phyloP scores from a whole-genome alignment of 2,329 filamentous ascomycete genomes.

The Neonectria magnoliae region DNA sequence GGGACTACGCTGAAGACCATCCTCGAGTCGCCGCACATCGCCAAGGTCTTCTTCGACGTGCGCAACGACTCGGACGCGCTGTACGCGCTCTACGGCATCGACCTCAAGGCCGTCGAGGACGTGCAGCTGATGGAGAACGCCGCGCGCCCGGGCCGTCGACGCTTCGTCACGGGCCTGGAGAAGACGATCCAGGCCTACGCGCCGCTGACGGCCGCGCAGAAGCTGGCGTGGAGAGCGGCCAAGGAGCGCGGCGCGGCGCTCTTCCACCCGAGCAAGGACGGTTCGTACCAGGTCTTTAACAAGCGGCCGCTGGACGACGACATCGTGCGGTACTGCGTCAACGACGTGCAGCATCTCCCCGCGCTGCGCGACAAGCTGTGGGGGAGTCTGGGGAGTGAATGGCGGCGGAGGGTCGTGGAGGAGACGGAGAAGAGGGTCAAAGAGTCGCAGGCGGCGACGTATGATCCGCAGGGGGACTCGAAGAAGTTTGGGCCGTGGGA shows the following conservation, averaged over 20 bases:
- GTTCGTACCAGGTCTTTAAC: slow-evolving; percentile 59
- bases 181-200: slow-evolving; percentile 6
- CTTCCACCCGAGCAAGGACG: slow-evolving; percentile 55
- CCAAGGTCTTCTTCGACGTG: slow-evolving; percentile 68
- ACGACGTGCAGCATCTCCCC: slow-evolving; percentile 57
- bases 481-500: slow-evolving; percentile 16
- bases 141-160: neutral
- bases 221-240: slow-evolving; percentile 39
- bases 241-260: slow-evolving; percentile 52
- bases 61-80: slow-evolving; percentile 68
- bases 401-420: slow-evolving; percentile 36
- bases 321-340: slow-evolving; percentile 56
- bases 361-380: slow-evolving; percentile 45
- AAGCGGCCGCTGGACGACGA: slow-evolving; percentile 53
- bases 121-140: slow-evolving; percentile 66
- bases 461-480: slow-evolving; percentile 11
- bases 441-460: slow-evolving; percentile 43
- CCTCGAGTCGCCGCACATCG: slow-evolving; percentile 4
- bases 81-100: slow-evolving; percentile 55
- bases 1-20: slow-evolving; percentile 12
- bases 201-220: slow-evolving; percentile 3
- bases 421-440: slow-evolving; percentile 43
- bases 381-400: slow-evolving; percentile 27
- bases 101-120: slow-evolving; percentile 57
- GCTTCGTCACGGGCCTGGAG: slow-evolving; percentile 10